These are phyloP conservation scores for Leptomonas pyrrhocoris DNA, from an alignment of 208 protist species.

Conservation along the genomic window DNA sequence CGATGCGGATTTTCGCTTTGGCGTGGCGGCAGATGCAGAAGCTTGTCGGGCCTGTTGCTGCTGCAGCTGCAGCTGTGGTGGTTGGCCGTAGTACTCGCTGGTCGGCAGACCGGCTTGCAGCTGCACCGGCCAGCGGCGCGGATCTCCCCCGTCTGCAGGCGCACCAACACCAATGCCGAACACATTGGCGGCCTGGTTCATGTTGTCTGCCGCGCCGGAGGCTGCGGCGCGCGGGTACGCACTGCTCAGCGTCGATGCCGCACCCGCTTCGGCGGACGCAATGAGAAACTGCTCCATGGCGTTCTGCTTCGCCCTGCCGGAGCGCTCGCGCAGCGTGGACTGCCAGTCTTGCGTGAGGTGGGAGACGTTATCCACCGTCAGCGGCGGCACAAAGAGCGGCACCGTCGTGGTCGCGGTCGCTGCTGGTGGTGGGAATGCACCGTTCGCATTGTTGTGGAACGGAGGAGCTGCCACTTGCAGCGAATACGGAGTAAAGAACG, in stretches of 20 bases:
- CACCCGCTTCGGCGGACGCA: constrained; percentile 32
- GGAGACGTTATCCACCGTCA: constrained; percentile 36
- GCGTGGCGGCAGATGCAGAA: no score
- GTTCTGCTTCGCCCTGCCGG: constrained; percentile 25
- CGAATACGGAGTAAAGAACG: background rate
- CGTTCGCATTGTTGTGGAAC: background rate
- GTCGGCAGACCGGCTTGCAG: constrained; percentile 10
- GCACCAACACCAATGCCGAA: background rate
- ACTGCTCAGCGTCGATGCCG: constrained; percentile 13
- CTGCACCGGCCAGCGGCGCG: background rate
- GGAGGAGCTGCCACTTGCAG: background rate
- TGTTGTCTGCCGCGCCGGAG: no score
- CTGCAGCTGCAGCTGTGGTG: background rate
- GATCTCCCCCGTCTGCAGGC: background rate
- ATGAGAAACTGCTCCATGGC: constrained; percentile 35
- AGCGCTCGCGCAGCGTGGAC: constrained; percentile 36
- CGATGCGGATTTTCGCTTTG: background rate
- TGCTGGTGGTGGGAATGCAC: background rate
- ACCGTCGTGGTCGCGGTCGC: background rate
- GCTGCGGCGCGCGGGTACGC: background rate
- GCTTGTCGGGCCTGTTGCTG: no score
- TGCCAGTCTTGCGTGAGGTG: constrained; percentile 54
- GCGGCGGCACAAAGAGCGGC: constrained; percentile 36
- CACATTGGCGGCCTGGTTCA: background rate
- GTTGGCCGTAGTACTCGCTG: constrained; percentile 10